A percentile compares a stretch with the other conserved stretches of the same genome.
phyloP scores from a whole-genome alignment of 2,329 filamentous ascomycete genomes.

The Neospermospora avenae region DNA sequence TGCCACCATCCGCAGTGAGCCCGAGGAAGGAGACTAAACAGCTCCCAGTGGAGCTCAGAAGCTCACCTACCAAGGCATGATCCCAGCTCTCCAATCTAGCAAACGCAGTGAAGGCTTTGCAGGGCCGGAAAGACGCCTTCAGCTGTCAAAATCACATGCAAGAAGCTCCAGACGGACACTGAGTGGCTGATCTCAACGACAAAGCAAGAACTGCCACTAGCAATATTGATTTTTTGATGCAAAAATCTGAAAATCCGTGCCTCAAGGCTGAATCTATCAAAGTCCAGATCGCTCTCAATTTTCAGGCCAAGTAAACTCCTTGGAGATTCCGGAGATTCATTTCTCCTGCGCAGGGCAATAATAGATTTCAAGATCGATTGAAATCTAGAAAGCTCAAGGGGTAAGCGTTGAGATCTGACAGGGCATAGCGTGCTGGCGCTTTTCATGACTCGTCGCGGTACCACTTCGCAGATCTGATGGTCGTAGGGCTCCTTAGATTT shows the following conservation, averaged over 20 bases:
- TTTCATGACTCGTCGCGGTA: slow-evolving; percentile 3
- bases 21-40: slow-evolving; percentile 2
- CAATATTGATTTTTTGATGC: background rate
- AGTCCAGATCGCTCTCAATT: slow-evolving; percentile 2
- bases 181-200: slow-evolving; percentile 16
- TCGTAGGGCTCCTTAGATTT: background rate
- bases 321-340: slow-evolving; percentile 14
- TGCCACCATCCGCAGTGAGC: background rate
- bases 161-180: background rate
- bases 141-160: background rate
- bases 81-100: background rate
- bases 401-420: slow-evolving; percentile 1
- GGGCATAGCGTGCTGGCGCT: background rate
- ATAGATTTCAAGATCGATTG: background rate
- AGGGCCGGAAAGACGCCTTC: background rate
- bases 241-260: background rate
- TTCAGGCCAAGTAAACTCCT: slow-evolving; percentile 3
- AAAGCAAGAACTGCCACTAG: slow-evolving; percentile 1
- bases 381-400: background rate
- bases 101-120: background rate
- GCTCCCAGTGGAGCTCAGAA: background rate
- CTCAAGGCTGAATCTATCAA: background rate
- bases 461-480: background rate
- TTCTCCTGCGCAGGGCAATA: slow-evolving; percentile 10
- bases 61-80: background rate